phyloP scores from a whole-genome alignment of 805 yeast genomes.

The Ogataea thermomethanolica region DNA sequence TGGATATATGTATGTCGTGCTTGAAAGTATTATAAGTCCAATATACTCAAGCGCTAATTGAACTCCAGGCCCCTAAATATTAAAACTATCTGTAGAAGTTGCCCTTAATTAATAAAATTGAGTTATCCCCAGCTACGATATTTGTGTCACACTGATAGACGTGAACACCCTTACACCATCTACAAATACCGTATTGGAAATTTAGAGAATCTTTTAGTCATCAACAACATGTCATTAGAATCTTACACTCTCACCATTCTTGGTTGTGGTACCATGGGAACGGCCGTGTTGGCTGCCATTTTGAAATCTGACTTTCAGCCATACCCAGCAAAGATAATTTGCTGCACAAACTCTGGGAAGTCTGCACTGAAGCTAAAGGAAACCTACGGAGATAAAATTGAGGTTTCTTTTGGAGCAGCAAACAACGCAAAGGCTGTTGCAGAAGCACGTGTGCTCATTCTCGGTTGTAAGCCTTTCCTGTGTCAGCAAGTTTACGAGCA shows the following conservation, averaged over 20 bases:
- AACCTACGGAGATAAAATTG: conserved; percentile 51
- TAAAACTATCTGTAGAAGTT: background rate
- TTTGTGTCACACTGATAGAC: background rate
- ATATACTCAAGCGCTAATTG: too few relatives aligned
- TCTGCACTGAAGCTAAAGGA: conserved; percentile 47
- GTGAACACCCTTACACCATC: conserved; percentile 3
- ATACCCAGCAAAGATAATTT: conserved; percentile 68
- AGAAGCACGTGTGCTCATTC: conserved; percentile 63
- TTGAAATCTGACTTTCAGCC: conserved; percentile 48
- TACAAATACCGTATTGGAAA: background rate
- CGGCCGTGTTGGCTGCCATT: conserved; percentile 83
- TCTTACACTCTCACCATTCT: conserved; percentile 54
- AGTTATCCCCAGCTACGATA: background rate
- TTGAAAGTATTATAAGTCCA: too few relatives aligned
- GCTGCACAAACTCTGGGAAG: conserved; percentile 63
- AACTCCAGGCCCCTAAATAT: background rate
- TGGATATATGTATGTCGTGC: too few relatives aligned
- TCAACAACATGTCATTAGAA: conserved; percentile 11
- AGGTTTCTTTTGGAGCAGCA: conserved; percentile 44
- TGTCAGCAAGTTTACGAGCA: conserved; percentile 55
- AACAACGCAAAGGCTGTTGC: conserved; percentile 57
- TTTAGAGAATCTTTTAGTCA: background rate
- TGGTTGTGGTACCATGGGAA: conserved; percentile 96
- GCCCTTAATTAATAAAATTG: too few relatives aligned
- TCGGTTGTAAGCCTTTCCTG: conserved; percentile 88